phyloP scores from a whole-genome alignment of 495 filamentous ascomycete genomes.

The Penicillium chermesinum region DNA sequence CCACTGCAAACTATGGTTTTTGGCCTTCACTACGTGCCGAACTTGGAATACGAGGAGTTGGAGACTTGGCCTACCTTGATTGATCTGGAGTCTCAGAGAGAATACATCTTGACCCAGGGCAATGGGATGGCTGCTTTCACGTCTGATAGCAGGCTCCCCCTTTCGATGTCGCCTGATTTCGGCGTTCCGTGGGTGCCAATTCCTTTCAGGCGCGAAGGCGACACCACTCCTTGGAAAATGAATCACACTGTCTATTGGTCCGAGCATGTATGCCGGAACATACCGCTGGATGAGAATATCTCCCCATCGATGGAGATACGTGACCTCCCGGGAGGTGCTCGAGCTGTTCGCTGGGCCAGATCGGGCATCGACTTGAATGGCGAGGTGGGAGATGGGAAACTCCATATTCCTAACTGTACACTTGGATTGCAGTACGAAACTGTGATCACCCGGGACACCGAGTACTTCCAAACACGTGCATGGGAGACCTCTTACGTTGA shows the following conservation, averaged over 20 bases:
- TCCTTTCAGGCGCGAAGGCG: constrained; percentile 5
- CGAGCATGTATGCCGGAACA: constrained; percentile 11
- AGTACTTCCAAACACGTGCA: not conserved
- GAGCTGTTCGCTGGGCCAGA: not conserved
- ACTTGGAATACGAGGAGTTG: constrained; percentile 5
- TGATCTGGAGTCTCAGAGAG: constrained; percentile 12
- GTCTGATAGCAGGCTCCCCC: not conserved
- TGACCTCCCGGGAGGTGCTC: not conserved
- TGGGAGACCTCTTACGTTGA: not conserved
- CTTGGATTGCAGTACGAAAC: not conserved
- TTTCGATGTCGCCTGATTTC: constrained; percentile 4
- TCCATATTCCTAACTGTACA: not conserved
- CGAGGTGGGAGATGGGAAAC: not conserved
- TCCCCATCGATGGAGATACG: not conserved
- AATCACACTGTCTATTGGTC: constrained; percentile 24
- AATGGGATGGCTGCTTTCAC: not conserved
- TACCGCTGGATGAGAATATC: no score
- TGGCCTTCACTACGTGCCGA: constrained; percentile 3
- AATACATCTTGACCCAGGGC: not conserved
- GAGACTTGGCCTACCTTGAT: constrained; percentile 22
- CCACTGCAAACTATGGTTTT: constrained; percentile 19
- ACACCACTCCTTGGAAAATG: constrained; percentile 6
- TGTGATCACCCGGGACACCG: constrained; percentile 4
- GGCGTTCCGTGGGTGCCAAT: constrained; percentile 11
- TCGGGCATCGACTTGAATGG: not conserved